Percentiles rank a stretch among this genome's conserved stretches.
These are phyloP conservation scores for Echinosophora koreensis DNA, from an alignment of 306 rosid genomes.

Conservation along the genomic window DNA sequence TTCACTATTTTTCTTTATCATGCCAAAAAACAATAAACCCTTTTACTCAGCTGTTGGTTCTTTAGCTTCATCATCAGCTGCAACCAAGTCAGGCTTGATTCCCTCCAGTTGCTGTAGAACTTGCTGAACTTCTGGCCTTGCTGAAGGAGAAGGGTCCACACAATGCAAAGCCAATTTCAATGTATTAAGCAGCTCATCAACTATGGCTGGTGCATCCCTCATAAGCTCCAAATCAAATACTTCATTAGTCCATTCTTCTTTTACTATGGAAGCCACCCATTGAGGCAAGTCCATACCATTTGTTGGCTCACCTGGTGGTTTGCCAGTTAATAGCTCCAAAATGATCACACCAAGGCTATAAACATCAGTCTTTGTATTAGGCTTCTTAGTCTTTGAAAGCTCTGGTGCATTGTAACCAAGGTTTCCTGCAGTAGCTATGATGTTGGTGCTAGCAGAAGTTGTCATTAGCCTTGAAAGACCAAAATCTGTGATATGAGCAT, in stretches of 20 bases:
- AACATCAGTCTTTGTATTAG: slow-evolving; percentile 52
- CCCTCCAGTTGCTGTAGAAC: slow-evolving; percentile 80
- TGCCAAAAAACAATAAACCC: not conserved
- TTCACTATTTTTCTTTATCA: not conserved
- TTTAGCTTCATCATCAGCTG: slow-evolving; percentile 58
- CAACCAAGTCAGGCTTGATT: slow-evolving; percentile 69
- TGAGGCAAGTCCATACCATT: slow-evolving; percentile 90
- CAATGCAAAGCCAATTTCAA: slow-evolving; percentile 86
- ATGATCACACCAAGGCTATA: slow-evolving; percentile 88
- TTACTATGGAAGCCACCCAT: slow-evolving; percentile 91
- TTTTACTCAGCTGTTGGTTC: slow-evolving; percentile 50
- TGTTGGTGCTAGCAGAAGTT: slow-evolving; percentile 75
- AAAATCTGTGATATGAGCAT: slow-evolving; percentile 78
- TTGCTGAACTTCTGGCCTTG: slow-evolving; percentile 83
- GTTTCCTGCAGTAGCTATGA: slow-evolving; percentile 88
- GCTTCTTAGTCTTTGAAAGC: slow-evolving; percentile 81
- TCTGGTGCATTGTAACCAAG: slow-evolving; percentile 90
- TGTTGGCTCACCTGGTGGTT: slow-evolving; percentile 81
- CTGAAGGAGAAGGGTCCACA: slow-evolving; percentile 86
- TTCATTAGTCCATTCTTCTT: slow-evolving; percentile 91
- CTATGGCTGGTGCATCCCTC: slow-evolving; percentile 71
- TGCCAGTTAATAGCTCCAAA: slow-evolving; percentile 86
- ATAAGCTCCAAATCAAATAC: slow-evolving; percentile 90
- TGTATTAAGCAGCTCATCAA: slow-evolving; percentile 82
- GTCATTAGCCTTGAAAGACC: slow-evolving; percentile 89